Evolutionary conservation across 768 basidiomycete species (phyloP), one percentile per base, ranked within the genome.

Genomic region (Holtermannia corniformis): DNA sequence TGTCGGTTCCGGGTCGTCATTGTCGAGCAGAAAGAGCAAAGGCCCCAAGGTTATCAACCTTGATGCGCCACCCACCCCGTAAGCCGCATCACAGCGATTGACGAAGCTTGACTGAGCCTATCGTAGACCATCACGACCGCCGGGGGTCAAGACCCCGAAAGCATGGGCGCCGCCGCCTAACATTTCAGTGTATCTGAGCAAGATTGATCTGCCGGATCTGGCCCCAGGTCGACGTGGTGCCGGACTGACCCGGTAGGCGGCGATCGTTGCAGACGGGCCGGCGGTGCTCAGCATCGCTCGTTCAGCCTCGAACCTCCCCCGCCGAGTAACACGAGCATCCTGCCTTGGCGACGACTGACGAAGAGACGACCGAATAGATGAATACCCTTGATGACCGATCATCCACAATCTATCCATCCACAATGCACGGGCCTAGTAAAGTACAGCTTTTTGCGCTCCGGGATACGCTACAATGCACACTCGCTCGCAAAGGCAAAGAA

Each of bases 141-240:
- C 16, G 20, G 16, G 7, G 7, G 24, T 11, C 19, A 49, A 49
- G 37, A 11, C 47, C 4, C 41, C 16, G 14, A 51, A 49, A 27
- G 28, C 23, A 21, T 70, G 65, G 58, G 50, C 50, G 14, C 60
- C 68, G 0, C 62, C 65, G 1, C 63, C 57, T 3, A 68, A 63
- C 22, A 66, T 72, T 19, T 51, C 64, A 16, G 65, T 72, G 24
- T 72, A 65, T 40, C 55, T 70, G 1, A 70, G 68, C 12, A 68
- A 64, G 13, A 70, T 72, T 44, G 67, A 72, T 26, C 44, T 72
- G 24, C 68, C 71, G 5, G 71, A 72, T 44, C 56, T 72, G 2
- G 57, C 59, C 24, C 67, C 71, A 2, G 41, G 41, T 41, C 12
- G 44, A 28, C 42, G 40, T 22, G 43, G n/a, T n/a, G 21, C 45